These are phyloP conservation scores for Hypholoma sublateritium DNA, from an alignment of 768 basidiomycete species.

Conservation along the genomic window DNA sequence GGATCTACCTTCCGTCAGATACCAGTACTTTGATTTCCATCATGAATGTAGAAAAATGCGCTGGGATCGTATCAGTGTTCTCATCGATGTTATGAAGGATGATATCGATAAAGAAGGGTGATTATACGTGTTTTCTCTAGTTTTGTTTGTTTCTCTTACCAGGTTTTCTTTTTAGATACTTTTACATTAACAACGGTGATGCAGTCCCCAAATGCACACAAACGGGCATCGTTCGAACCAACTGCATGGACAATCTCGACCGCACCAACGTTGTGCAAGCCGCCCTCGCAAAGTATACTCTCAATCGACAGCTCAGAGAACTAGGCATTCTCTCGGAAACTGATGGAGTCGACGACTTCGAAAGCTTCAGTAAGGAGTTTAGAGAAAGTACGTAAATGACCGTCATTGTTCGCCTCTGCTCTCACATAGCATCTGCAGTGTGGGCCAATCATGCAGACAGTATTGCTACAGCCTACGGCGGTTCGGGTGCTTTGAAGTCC, in stretches of 20 bases:
- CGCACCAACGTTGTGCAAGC: slow-evolving; percentile 97
- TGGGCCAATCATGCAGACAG: slow-evolving; percentile 97
- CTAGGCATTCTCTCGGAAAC: slow-evolving; percentile 70
- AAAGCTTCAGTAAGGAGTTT: slow-evolving; percentile 78
- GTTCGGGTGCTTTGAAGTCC: slow-evolving; percentile 93
- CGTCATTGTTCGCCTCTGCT: neutral
- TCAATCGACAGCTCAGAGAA: slow-evolving; percentile 74
- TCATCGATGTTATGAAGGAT: slow-evolving; percentile 75
- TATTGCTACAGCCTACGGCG: slow-evolving; percentile 89
- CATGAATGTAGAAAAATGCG: slow-evolving; percentile 92
- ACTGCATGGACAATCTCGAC: slow-evolving; percentile 98
- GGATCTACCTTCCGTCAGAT: slow-evolving; percentile 68
- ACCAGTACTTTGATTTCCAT: slow-evolving; percentile 98
- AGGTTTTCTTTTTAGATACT: slow-evolving; percentile 54
- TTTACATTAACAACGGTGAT: slow-evolving; percentile 58
- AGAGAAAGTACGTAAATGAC: slow-evolving; percentile 70
- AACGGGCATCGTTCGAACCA: slow-evolving; percentile 81
- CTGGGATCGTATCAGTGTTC: slow-evolving; percentile 86
- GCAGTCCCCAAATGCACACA: slow-evolving; percentile 58
- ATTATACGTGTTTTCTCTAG: slow-evolving; percentile 13
- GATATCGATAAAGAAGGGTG: slow-evolving; percentile 73
- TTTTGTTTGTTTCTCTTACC: slow-evolving; percentile 4
- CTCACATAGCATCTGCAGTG: slow-evolving; percentile 46
- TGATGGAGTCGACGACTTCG: slow-evolving; percentile 80
- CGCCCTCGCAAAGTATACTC: slow-evolving; percentile 81